These are phyloP conservation scores for Aspergillus taichungensis DNA, from an alignment of 495 filamentous ascomycete species.

Conservation along the genomic window DNA sequence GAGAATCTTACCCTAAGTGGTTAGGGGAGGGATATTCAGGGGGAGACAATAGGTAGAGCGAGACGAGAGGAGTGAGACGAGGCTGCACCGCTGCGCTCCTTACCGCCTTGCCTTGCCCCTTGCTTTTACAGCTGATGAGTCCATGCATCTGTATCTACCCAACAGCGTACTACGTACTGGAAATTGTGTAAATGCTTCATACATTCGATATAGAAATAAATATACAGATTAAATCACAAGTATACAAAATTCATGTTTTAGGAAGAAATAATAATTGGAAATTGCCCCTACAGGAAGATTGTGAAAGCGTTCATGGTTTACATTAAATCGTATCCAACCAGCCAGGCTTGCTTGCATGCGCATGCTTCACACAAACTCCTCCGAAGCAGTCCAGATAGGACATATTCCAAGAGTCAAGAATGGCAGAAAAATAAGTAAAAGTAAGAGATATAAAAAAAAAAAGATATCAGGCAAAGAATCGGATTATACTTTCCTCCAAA, in stretches of 20 bases:
- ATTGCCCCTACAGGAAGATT: slow-evolving; percentile 5
- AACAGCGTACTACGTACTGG: too few relatives aligned
- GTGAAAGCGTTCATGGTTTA: slow-evolving; percentile 40
- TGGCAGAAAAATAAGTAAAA: slow-evolving; percentile 20
- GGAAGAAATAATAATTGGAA: slow-evolving; percentile 23
- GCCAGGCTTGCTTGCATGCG: slow-evolving; percentile 8
- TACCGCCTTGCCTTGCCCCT: too few relatives aligned
- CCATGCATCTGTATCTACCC: too few relatives aligned
- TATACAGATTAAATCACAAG: too few relatives aligned
- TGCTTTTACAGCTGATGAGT: too few relatives aligned
- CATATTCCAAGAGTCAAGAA: slow-evolving; percentile 16
- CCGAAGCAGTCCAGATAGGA: slow-evolving; percentile 33
- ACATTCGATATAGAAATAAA: too few relatives aligned
- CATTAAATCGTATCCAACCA: slow-evolving; percentile 40
- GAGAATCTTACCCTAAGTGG: too few relatives aligned
- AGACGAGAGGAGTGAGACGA: too few relatives aligned
- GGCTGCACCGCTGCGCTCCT: too few relatives aligned
- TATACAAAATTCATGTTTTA: slow-evolving; percentile 5
- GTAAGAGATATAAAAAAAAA: slow-evolving; percentile 13
- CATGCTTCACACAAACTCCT: slow-evolving; percentile 30
- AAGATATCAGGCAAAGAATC: slow-evolving; percentile 23
- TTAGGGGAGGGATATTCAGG: too few relatives aligned
- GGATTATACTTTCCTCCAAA: slow-evolving; percentile 19
- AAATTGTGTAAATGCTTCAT: too few relatives aligned
- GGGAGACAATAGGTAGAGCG: too few relatives aligned